Conservation (phyloP, 441 rosid species). For the Flueggea neowawraea region DNA sequence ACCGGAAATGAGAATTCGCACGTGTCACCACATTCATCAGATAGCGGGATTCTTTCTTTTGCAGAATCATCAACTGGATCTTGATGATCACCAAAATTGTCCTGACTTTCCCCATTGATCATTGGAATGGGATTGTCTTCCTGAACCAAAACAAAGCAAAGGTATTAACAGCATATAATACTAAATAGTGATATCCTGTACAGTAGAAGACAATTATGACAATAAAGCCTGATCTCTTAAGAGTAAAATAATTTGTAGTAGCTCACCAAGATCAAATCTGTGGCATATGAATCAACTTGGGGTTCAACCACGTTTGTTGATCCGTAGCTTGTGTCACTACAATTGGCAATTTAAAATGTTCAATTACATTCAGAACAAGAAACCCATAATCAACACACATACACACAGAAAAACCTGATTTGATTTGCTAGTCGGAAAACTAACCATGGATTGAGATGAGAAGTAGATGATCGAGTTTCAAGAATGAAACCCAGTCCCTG, state of each 20-base stretch:
- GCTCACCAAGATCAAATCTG: conserved; percentile 17
- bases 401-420: background rate
- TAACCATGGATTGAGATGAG: conserved; percentile 25
- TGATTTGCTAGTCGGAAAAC: conserved; percentile 1
- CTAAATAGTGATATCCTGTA: too few relatives aligned
- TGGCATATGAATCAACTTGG: conserved; percentile 13
- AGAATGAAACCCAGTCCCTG: conserved; percentile 21
- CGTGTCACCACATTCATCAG: background rate
- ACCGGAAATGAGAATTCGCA: conserved; percentile 15
- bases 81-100: conserved; percentile 2
- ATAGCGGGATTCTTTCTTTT: background rate
- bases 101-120: conserved; percentile 9
- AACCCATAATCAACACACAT: background rate
- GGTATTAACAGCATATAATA: background rate
- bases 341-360: conserved; percentile 1
- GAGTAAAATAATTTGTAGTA: background rate
- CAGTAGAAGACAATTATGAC: too few relatives aligned
- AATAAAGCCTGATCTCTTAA: background rate
- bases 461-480: conserved; percentile 17
- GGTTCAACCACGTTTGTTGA: conserved; percentile 4
- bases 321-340: conserved; percentile 30
- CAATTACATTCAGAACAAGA: background rate
- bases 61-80: conserved; percentile 12
- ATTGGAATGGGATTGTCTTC: conserved; percentile 13
- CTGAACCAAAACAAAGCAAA: conserved; percentile 17